Base-by-base conservation (phyloP, 495 filamentous ascomycete genomes). In the Sphaerosporella brunnea region DNA sequence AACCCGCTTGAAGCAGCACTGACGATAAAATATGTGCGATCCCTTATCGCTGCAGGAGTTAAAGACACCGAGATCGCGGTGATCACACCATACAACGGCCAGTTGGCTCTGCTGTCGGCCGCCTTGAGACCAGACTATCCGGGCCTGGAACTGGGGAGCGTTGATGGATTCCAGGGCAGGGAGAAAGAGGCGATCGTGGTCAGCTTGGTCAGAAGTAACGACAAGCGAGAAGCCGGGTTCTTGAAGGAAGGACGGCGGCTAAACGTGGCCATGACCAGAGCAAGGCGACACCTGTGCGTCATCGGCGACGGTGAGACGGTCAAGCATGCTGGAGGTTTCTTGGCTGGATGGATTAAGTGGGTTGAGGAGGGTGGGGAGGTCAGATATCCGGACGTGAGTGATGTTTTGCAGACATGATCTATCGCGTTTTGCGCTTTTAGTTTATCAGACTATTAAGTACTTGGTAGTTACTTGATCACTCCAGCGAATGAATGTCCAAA, bases 161-260 rank as follows among this genome's bases (percentile, higher is more conserved):
- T 99, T 2, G 90, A 99, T 64, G 87, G 86, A 4, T 99, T 99
- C 61, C 90, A 99, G 61, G 90, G 90, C 30, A 72, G 90, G 10
- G 90, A 99, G 65, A 97, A 99, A 64, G 90, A 99, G 62, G 90
- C 82, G 2, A 80, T 99, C 30, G 74, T 99, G 25, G 76, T 99
- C 15, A 85, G 76, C 61, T 69, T 95, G 19, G 90, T 99, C 30
- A 70, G 90, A 52, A 94, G 86, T 64, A 96, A 96, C 64, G 54
- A 73, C 16, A 75, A 82, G 44, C 72, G 79, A 21, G 86, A 95
- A 64, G 85, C 93, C 9, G 90, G 90, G 11, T 97, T 99, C 59
- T 66, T 99, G 41, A 82, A 74, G n/a, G 90, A 99, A 66, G 88
- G 85, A 65, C 69, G 90, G 42, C 71, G 90, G 41, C 62, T 96